Percentiles rank a stretch among this genome's conserved stretches.
phyloP scores from a whole-genome alignment of 2,329 filamentous ascomycete species.

The Sphaerulina vaccinii region DNA sequence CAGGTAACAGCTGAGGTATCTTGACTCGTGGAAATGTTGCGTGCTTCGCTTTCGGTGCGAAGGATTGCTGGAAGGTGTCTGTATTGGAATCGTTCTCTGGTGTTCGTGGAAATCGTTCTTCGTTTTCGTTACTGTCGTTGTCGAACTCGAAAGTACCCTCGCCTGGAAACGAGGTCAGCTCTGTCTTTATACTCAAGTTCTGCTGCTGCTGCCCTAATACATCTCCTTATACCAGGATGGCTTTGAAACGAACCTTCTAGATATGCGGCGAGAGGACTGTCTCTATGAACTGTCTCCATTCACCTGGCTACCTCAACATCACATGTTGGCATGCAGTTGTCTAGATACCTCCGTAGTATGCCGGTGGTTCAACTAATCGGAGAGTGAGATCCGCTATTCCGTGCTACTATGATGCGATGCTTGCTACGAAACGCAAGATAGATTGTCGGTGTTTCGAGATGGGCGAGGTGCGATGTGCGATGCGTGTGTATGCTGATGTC shows the following conservation, averaged over 20 bases:
- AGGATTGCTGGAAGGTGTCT: conserved; percentile 36
- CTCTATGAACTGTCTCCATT: conserved; percentile 87
- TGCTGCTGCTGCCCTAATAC: not conserved
- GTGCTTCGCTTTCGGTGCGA: conserved; percentile 25
- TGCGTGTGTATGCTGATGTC: not conserved
- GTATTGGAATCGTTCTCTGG: conserved; percentile 9
- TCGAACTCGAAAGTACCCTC: conserved; percentile 33
- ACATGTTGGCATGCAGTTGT: conserved; percentile 1
- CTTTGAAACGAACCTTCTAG: conserved; percentile 69
- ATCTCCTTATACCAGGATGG: not conserved
- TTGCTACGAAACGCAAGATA: not conserved
- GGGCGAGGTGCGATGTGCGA: not conserved
- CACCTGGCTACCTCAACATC: conserved; percentile 26
- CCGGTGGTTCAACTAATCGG: not conserved
- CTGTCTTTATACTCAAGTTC: not conserved
- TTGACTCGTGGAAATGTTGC: conserved; percentile 21
- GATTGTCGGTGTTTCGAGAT: too few relatives aligned
- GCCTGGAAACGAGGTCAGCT: conserved; percentile 25
- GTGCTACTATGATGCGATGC: not conserved
- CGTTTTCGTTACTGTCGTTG: conserved; percentile 18
- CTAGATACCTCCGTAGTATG: not conserved
- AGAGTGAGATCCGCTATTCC: not conserved
- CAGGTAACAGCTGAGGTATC: conserved; percentile 20
- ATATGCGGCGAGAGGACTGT: conserved; percentile 85
- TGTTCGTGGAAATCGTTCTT: conserved; percentile 3